Base-by-base conservation (phyloP, 805 yeast genomes). In the Komagataella pastoris region DNA sequence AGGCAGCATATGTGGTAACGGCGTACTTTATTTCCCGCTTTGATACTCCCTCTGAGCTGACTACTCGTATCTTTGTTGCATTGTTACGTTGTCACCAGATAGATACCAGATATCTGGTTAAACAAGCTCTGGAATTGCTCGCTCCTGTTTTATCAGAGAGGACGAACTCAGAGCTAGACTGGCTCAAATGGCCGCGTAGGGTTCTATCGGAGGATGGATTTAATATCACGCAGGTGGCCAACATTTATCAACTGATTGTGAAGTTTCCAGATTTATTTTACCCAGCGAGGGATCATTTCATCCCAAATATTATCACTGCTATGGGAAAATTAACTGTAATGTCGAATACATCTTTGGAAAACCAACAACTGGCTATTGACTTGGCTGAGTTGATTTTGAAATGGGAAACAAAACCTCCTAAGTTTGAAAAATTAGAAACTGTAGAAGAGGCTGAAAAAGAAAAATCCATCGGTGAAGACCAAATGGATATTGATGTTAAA, bases 121-220 rank as follows among this genome's bases (percentile, higher is more conserved):
- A 83, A 62, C 95, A 88, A 61, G 95, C 97, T 0, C 71, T 95
- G 44, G 96, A 90, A 59, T 70, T 86, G 3, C 69, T 93, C 17
- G 97, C 97, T 0, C 96, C 97, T 0, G 93, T 85, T 0, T 75
- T 91, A 73, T 81, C 86, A 1, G 74, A 75, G 52, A 72, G 95
- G 50, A 76, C 85, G 66, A 87, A 80, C 0, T 59, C 74, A 1
- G 76, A 80, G 6, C 70, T 75, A 54, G 73, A 72, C 51, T 93
- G 98, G 98, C 77, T 93, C 50, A 90, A 87, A 57, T 89, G 96
- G 90, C 96, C 97, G 0, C 81, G 97, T 57, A 75, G 97, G 50
- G 93, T 91, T 1, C 72, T 93, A 12, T 82, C 90, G 2, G 98
- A 95, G 61, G 95, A 89, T 60, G 91, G 93, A 0, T 85, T 83